These are phyloP conservation scores for Musa acuminata DNA, from an alignment of 176 grass and related monocot genomes.

Conservation along the genomic window DNA sequence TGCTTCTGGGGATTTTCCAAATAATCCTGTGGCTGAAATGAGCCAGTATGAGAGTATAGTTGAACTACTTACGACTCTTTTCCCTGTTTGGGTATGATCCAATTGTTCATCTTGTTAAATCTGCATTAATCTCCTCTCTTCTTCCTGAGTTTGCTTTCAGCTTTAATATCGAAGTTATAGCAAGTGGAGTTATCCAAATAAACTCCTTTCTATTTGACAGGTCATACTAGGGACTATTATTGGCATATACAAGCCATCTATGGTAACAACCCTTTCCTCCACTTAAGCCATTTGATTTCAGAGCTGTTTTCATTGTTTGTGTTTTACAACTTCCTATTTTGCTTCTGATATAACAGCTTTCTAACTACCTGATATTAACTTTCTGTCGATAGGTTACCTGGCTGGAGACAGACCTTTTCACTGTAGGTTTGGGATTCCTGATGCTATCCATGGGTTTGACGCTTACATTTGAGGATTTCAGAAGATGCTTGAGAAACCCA, in stretches of 20 bases:
- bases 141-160: neutral
- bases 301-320: neutral
- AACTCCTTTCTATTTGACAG: slow-evolving; percentile 33
- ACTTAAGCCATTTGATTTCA: neutral
- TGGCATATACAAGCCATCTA: slow-evolving; percentile 87
- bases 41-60: slow-evolving; percentile 81
- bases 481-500: slow-evolving; percentile 90
- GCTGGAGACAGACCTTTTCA: slow-evolving; percentile 96
- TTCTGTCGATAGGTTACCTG: slow-evolving; percentile 63
- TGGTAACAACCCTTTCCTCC: slow-evolving; percentile 37
- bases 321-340: neutral
- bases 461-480: slow-evolving; percentile 95
- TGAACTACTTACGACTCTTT: slow-evolving; percentile 91
- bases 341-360: slow-evolving; percentile 3
- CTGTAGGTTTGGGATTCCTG: slow-evolving; percentile 72
- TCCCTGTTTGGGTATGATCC: slow-evolving; percentile 78
- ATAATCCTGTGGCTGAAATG: slow-evolving; percentile 28
- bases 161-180: neutral
- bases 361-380: slow-evolving; percentile 21
- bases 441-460: slow-evolving; percentile 98
- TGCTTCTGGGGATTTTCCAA: slow-evolving; percentile 59
- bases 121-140: slow-evolving; percentile 17
- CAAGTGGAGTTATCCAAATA: slow-evolving; percentile 17
- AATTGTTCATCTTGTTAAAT: slow-evolving; percentile 18
- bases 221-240: slow-evolving; percentile 84